phyloP scores from a whole-genome alignment of 768 basidiomycete species.

The Sutorius australiensis region DNA sequence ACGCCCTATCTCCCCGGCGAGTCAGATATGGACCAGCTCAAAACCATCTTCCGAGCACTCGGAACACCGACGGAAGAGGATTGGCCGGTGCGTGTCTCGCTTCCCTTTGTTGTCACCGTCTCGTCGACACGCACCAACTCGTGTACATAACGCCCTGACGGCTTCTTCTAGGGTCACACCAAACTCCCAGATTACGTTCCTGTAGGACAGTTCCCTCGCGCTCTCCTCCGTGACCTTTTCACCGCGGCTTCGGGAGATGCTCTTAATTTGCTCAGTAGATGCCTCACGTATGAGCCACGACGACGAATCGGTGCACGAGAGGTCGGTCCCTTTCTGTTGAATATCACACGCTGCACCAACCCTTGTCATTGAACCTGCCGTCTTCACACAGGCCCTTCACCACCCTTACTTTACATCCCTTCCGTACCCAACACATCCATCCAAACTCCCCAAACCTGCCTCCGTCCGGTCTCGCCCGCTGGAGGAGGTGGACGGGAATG shows the following conservation, averaged over 20 bases:
- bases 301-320: constrained; percentile 77
- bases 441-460: constrained; percentile 76
- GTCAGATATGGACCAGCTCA: constrained; percentile 94
- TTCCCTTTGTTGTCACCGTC: neutral
- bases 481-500: constrained; percentile 77
- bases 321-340: constrained; percentile 40
- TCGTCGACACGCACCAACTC: neutral
- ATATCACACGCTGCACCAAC: neutral
- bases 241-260: constrained; percentile 86
- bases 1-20: constrained; percentile 95
- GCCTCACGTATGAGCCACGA: constrained; percentile 82
- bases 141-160: neutral
- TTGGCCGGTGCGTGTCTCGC: constrained; percentile 74
- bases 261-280: constrained; percentile 74
- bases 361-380: neutral
- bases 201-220: constrained; percentile 81
- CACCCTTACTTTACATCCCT: constrained; percentile 87
- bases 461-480: constrained; percentile 52
- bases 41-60: constrained; percentile 89
- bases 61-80: constrained; percentile 96
- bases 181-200: constrained; percentile 88
- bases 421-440: constrained; percentile 85
- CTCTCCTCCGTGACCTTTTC: constrained; percentile 81
- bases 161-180: constrained; percentile 68
- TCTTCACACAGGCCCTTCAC: constrained; percentile 58